phyloP scores from a whole-genome alignment of 106 monocot species.

The Dioscorea dumetorum region DNA sequence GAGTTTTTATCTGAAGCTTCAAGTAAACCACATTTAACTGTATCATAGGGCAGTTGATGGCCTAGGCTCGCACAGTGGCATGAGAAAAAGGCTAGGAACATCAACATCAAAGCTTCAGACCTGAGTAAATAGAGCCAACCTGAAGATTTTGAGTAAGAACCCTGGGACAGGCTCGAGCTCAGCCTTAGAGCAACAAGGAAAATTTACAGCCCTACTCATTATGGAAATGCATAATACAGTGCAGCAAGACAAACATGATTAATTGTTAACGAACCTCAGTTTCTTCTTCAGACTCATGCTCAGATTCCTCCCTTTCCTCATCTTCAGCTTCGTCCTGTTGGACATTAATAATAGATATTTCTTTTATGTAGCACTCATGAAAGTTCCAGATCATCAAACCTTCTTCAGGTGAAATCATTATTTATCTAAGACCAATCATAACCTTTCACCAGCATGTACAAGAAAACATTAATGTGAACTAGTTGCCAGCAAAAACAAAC shows the following conservation, averaged over 20 bases:
- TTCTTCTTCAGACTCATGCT: constrained; percentile 10
- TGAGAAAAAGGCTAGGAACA: too few relatives aligned
- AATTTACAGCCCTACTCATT: too few relatives aligned
- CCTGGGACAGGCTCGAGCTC: too few relatives aligned
- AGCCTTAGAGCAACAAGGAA: too few relatives aligned
- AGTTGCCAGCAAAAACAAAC: neutral
- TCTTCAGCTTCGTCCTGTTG: constrained; percentile 8
- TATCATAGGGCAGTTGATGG: too few relatives aligned
- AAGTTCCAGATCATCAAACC: neutral
- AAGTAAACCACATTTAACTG: too few relatives aligned
- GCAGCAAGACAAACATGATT: neutral
- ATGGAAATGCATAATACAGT: neutral
- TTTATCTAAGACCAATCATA: neutral
- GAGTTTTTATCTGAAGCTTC: too few relatives aligned
- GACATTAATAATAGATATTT: too few relatives aligned
- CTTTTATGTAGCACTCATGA: too few relatives aligned
- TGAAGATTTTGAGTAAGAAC: neutral
- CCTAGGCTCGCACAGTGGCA: too few relatives aligned
- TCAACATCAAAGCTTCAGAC: neutral
- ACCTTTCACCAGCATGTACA: neutral
- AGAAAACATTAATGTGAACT: neutral
- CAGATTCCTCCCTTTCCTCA: constrained; percentile 6
- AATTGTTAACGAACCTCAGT: neutral
- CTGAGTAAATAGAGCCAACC: neutral
- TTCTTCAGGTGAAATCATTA: neutral